Percentiles rank a stretch among this genome's conserved stretches.
Conservation (phyloP, 1,139 yeast species). For the Candida tetrigidarum region DNA sequence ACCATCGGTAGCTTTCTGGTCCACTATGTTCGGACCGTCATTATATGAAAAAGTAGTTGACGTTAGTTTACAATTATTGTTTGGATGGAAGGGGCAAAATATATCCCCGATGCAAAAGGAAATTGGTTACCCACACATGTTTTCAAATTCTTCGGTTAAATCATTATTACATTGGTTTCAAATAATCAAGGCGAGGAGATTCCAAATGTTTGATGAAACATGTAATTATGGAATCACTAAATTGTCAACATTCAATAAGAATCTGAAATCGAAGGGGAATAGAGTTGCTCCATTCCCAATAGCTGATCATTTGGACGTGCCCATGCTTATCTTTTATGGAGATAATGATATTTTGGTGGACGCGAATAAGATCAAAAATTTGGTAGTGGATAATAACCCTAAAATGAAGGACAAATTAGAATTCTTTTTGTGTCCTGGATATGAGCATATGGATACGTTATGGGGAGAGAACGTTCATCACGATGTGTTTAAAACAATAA, state of each 20-base stretch:
- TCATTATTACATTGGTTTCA: conserved; percentile 54
- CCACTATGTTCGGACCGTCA: conserved; percentile 37
- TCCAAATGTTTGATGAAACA: conserved; percentile 55
- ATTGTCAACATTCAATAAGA: conserved; percentile 27
- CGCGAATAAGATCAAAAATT: conserved; percentile 32
- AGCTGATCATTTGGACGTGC: conserved; percentile 47
- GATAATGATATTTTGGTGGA: conserved; percentile 48
- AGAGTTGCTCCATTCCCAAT: conserved; percentile 62
- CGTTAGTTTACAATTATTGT: conserved; percentile 35
- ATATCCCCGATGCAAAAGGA: conserved; percentile 37
- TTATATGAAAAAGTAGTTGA: conserved; percentile 44
- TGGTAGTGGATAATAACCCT: conserved; percentile 30
- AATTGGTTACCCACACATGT: conserved; percentile 52
- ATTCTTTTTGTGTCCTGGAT: conserved; percentile 27
- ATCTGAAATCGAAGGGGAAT: conserved; percentile 32
- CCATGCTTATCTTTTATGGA: conserved; percentile 45
- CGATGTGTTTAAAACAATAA: conserved; percentile 27
- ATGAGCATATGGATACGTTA: conserved; percentile 42
- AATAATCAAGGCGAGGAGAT: conserved; percentile 42
- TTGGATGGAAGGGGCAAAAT: conserved; percentile 47
- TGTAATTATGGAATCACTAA: conserved; percentile 26
- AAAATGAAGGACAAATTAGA: conserved; percentile 29
- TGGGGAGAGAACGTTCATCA: conserved; percentile 37
- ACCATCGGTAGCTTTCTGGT: conserved; percentile 53
- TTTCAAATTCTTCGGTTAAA: conserved; percentile 50